Percentiles rank a stretch among this genome's conserved stretches.
Evolutionary conservation across 176 grass and related monocot genomes (phyloP).

Genomic region (Carex pumila): DNA sequence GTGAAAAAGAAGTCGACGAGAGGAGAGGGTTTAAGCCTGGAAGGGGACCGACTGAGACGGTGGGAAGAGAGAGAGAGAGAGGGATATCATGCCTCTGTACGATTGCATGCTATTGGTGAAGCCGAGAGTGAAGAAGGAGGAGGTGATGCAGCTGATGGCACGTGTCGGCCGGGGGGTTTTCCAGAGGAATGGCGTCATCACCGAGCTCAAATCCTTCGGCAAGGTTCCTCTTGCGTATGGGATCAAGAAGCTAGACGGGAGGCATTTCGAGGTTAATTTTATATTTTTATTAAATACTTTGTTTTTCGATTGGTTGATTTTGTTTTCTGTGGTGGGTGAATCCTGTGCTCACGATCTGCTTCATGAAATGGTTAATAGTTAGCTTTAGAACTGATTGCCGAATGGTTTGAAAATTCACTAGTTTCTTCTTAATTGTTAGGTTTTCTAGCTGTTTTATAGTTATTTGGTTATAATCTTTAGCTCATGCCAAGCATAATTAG

Average conservation of each 20-base stretch:
- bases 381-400: background rate
- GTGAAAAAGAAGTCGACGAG: background rate
- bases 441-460: background rate
- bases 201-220: conserved; percentile 73
- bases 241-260: conserved; percentile 75
- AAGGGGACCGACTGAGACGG: background rate
- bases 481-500: background rate
- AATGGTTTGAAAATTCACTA: background rate
- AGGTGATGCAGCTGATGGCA: conserved; percentile 37
- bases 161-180: conserved; percentile 47
- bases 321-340: background rate
- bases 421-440: background rate
- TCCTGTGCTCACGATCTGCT: conserved; percentile 4
- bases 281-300: background rate
- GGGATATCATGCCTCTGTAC: conserved; percentile 63
- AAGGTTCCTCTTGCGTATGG: conserved; percentile 55
- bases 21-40: background rate
- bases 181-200: conserved; percentile 78
- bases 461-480: background rate
- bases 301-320: background rate
- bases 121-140: conserved; percentile 44
- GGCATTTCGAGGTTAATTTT: conserved; percentile 55
- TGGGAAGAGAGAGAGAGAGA: background rate
- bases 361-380: conserved; percentile 34
- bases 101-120: conserved; percentile 77